Percentiles rank a stretch among this genome's conserved stretches.
These are phyloP conservation scores for Candida dajiaensis DNA, from an alignment of 805 yeast genomes.

Conservation along the genomic window DNA sequence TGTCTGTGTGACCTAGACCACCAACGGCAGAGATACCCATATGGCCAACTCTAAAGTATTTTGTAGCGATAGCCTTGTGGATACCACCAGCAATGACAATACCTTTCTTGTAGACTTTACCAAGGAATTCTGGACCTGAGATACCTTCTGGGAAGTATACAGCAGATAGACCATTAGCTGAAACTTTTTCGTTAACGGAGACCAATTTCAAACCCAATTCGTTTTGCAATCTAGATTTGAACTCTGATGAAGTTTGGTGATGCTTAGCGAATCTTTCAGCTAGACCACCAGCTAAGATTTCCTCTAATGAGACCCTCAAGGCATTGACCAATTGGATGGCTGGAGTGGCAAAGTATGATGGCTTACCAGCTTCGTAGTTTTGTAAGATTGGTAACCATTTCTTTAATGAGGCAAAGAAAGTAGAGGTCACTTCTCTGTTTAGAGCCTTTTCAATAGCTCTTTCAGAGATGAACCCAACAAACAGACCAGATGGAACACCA, in stretches of 20 bases:
- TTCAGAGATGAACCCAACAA: conserved; percentile 66
- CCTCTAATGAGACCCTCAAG: conserved; percentile 66
- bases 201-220: conserved; percentile 65
- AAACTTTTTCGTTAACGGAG: conserved; percentile 46
- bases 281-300: conserved; percentile 52
- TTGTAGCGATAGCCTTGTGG: conserved; percentile 69
- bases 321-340: conserved; percentile 84
- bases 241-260: conserved; percentile 50
- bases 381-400: conserved; percentile 88
- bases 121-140: conserved; percentile 60
- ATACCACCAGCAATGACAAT: conserved; percentile 87
- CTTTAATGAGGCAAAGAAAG: conserved; percentile 61
- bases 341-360: conserved; percentile 95
- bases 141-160: conserved; percentile 75
- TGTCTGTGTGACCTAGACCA: conserved; percentile 47
- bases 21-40: conserved; percentile 79
- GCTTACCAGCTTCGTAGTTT: conserved; percentile 76
- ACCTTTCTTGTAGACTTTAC: conserved; percentile 52
- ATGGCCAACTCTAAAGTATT: conserved; percentile 92
- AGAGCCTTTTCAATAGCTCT: conserved; percentile 66
- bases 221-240: conserved; percentile 50
- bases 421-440: conserved; percentile 37
- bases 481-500: conserved; percentile 91
- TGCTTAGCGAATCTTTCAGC: conserved; percentile 61
- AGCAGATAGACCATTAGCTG: conserved; percentile 88